Percentiles rank a stretch among this genome's conserved stretches.
Evolutionary conservation across 2,329 filamentous ascomycete genomes (phyloP).

Genomic region (Nemania sp.): DNA sequence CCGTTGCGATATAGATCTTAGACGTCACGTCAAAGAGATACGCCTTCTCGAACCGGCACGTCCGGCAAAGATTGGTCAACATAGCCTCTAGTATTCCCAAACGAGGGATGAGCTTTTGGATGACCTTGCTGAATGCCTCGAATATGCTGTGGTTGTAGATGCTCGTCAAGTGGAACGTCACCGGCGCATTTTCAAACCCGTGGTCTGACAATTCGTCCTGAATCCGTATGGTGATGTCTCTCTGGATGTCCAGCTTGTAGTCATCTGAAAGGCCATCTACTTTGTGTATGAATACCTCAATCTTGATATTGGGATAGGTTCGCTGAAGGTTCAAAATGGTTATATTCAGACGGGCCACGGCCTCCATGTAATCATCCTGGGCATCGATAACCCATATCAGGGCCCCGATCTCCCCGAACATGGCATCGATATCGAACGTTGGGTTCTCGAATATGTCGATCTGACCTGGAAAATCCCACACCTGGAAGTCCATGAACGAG

Average conservation of each 20-base stretch:
- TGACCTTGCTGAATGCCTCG: conserved; percentile 97
- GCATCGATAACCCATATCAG: conserved; percentile 99
- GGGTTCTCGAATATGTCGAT: conserved; percentile 89
- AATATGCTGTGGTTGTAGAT: conserved; percentile 99
- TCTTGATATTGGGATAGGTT: conserved; percentile 91
- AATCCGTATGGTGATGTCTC: conserved; percentile 95
- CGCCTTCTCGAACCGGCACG: conserved; percentile 95
- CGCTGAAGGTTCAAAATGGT: conserved; percentile 92
- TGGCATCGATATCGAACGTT: conserved; percentile 89
- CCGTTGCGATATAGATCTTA: conserved; percentile 98
- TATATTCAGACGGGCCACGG: conserved; percentile 85
- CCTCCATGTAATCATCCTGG: conserved; percentile 96
- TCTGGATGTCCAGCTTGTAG: conserved; percentile 94
- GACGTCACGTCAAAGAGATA: conserved; percentile 98
- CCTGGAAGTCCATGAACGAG: conserved; percentile 99
- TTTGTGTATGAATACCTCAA: conserved; percentile 99
- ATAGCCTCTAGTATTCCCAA: conserved; percentile 92
- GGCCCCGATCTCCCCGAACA: conserved; percentile 94
- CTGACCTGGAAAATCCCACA: conserved; percentile 97
- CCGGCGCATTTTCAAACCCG: conserved; percentile 91
- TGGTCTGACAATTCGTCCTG: conserved; percentile 95
- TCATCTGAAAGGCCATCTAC: conserved; percentile 98
- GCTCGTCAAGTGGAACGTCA: conserved; percentile 95
- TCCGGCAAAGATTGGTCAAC: conserved; percentile 92
- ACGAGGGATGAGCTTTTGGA: conserved; percentile 95